These are phyloP conservation scores for Pezicula carpinea DNA, from an alignment of 2,329 filamentous ascomycete genomes.

Conservation along the genomic window DNA sequence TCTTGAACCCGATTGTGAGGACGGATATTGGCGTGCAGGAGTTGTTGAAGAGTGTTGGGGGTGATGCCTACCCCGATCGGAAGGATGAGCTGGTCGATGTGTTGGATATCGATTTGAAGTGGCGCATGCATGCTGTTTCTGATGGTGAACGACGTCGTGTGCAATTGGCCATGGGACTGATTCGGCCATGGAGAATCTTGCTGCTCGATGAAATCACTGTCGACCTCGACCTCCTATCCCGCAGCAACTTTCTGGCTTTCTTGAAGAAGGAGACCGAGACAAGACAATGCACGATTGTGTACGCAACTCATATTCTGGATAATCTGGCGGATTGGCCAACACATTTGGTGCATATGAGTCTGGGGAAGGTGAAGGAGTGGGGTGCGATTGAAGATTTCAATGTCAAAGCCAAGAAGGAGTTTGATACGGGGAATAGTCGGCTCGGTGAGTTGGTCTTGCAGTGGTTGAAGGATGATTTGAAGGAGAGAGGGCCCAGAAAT, in stretches of 20 bases:
- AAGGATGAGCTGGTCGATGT: slow-evolving; percentile 84
- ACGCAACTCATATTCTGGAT: slow-evolving; percentile 95
- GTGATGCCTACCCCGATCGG: slow-evolving; percentile 74
- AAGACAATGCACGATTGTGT: slow-evolving; percentile 85
- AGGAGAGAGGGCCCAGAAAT: slow-evolving; percentile 71
- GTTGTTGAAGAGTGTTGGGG: slow-evolving; percentile 79
- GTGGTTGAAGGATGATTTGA: slow-evolving; percentile 81
- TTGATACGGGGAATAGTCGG: slow-evolving; percentile 66
- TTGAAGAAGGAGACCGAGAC: slow-evolving; percentile 81
- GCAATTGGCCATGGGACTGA: slow-evolving; percentile 90
- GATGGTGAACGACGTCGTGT: slow-evolving; percentile 90
- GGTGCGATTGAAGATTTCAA: slow-evolving; percentile 68
- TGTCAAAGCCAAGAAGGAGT: slow-evolving; percentile 30
- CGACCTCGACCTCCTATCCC: slow-evolving; percentile 82
- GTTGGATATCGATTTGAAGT: slow-evolving; percentile 84
- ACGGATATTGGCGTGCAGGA: slow-evolving; percentile 90
- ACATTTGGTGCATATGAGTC: slow-evolving; percentile 91
- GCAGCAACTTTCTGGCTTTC: slow-evolving; percentile 81
- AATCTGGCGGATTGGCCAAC: slow-evolving; percentile 94
- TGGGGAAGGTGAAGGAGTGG: slow-evolving; percentile 85
- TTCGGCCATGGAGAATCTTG: slow-evolving; percentile 87
- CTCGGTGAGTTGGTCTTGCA: slow-evolving; percentile 82
- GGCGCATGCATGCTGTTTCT: slow-evolving; percentile 94
- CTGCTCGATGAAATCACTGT: slow-evolving; percentile 96
- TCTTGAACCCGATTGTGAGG: slow-evolving; percentile 91